Evolutionary conservation across 2,329 filamentous ascomycete genomes (phyloP).

Genomic region (Fusarium paranaense): DNA sequence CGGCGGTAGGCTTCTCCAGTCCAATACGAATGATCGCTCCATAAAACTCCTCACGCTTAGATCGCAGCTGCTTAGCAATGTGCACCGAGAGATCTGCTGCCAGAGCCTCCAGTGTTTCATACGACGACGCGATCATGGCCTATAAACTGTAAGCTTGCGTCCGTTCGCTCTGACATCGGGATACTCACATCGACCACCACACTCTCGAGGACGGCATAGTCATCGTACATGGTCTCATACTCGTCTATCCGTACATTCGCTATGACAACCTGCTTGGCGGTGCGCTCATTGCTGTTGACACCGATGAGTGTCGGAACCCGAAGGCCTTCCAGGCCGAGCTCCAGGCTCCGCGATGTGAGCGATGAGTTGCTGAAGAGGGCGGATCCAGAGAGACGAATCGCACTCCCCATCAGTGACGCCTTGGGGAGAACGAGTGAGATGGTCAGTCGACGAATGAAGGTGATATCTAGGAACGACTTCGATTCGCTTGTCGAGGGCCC

Average conservation of each 20-base stretch:
- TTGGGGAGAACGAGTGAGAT: conserved; percentile 73
- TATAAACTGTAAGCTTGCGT: conserved; percentile 41
- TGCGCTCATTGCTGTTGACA: conserved; percentile 77
- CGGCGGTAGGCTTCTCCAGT: conserved; percentile 79
- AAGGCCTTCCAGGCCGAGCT: conserved; percentile 66
- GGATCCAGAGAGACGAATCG: conserved; percentile 64
- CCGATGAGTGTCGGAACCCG: conserved; percentile 77
- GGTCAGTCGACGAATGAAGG: conserved; percentile 58
- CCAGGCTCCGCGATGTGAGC: conserved; percentile 44
- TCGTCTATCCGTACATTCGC: conserved; percentile 72
- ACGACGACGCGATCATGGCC: conserved; percentile 67
- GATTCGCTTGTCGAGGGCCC: conserved; percentile 4
- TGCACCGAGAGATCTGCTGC: conserved; percentile 60
- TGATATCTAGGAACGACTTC: conserved; percentile 47
- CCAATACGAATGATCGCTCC: conserved; percentile 68
- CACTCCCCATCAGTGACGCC: conserved; percentile 73
- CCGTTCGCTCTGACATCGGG: neutral
- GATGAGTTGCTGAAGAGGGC: conserved; percentile 53
- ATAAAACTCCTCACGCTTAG: conserved; percentile 38
- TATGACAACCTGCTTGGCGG: conserved; percentile 73
- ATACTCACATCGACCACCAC: conserved; percentile 69
- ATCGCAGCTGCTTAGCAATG: conserved; percentile 59
- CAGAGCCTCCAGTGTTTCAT: conserved; percentile 73
- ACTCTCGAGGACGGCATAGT: conserved; percentile 68
- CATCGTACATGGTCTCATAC: conserved; percentile 59